Conservation (phyloP, 1,284 basidiomycete species). For the Malassezia psittaci region DNA sequence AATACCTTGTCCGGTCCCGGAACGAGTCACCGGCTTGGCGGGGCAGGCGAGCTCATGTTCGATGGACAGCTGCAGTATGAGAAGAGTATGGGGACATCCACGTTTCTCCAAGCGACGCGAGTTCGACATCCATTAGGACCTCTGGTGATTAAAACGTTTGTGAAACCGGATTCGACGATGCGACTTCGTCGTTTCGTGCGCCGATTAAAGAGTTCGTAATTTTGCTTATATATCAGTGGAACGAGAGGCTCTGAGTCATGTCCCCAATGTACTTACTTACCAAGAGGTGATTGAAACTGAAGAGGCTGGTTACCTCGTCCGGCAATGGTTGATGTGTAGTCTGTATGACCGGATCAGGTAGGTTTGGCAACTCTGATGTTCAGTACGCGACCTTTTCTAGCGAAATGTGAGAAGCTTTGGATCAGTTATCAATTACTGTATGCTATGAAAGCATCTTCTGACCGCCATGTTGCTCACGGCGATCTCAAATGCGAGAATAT, state of each 20-base stretch:
- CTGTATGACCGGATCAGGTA: conserved; percentile 95
- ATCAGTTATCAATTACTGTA: conserved; percentile 86
- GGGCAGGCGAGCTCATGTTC: conserved; percentile 9
- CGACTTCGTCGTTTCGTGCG: conserved; percentile 60
- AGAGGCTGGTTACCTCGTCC: conserved; percentile 83
- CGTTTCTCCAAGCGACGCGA: conserved; percentile 85
- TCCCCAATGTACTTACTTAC: conserved; percentile 80
- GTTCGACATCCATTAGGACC: conserved; percentile 63
- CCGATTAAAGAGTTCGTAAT: conserved; percentile 57
- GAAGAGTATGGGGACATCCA: conserved; percentile 69
- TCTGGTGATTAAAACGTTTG: conserved; percentile 68
- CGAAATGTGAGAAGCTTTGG: conserved; percentile 91
- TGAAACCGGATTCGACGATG: conserved; percentile 66
- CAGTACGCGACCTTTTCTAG: conserved; percentile 90
- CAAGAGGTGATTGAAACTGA: conserved; percentile 89
- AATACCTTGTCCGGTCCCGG: conserved; percentile 4
- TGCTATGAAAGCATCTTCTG: conserved; percentile 70
- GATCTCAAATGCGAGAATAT: conserved; percentile 98
- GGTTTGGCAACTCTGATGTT: conserved; percentile 28
- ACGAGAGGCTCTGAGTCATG: conserved; percentile 69
- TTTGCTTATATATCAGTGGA: conserved; percentile 51
- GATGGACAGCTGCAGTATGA: conserved; percentile 10
- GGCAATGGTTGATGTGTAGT: conserved; percentile 89
- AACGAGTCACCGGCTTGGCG: conserved; percentile 6
- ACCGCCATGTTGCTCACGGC: conserved; percentile 74